phyloP scores from a whole-genome alignment of 305 asterid species.

The Fraxinus latifolia region DNA sequence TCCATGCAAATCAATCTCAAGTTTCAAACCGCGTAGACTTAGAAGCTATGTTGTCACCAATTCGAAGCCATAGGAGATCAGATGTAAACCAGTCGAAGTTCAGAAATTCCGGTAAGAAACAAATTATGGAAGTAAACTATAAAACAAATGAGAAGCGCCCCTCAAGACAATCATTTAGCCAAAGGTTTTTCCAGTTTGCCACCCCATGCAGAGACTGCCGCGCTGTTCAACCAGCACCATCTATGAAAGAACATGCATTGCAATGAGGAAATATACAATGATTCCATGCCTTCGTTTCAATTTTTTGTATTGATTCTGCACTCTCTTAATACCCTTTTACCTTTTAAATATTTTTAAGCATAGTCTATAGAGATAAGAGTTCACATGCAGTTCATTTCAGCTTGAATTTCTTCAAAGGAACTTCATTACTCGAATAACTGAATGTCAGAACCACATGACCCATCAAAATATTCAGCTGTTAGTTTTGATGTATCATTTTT shows the following conservation, averaged over 20 bases:
- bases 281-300: neutral
- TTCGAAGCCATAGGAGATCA: slow-evolving; percentile 26
- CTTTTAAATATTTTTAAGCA: neutral
- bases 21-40: slow-evolving; percentile 21
- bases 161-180: slow-evolving; percentile 32
- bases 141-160: slow-evolving; percentile 29
- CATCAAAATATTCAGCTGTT: neutral
- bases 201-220: slow-evolving; percentile 52
- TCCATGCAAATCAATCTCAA: slow-evolving; percentile 21
- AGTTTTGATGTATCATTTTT: neutral
- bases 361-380: neutral
- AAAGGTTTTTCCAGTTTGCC: slow-evolving; percentile 37
- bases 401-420: slow-evolving; percentile 15
- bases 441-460: neutral
- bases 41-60: slow-evolving; percentile 22
- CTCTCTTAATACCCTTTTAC: neutral
- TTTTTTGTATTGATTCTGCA: neutral
- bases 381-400: neutral
- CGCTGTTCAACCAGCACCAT: slow-evolving; percentile 26
- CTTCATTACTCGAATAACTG: neutral
- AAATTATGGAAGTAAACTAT: slow-evolving; percentile 17
- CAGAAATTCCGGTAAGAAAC: slow-evolving; percentile 16
- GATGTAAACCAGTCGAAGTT: slow-evolving; percentile 19
- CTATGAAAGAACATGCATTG: neutral
- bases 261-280: neutral